Conservation (phyloP, 2,329 filamentous ascomycete genomes). For the Thelonectria blattea region DNA sequence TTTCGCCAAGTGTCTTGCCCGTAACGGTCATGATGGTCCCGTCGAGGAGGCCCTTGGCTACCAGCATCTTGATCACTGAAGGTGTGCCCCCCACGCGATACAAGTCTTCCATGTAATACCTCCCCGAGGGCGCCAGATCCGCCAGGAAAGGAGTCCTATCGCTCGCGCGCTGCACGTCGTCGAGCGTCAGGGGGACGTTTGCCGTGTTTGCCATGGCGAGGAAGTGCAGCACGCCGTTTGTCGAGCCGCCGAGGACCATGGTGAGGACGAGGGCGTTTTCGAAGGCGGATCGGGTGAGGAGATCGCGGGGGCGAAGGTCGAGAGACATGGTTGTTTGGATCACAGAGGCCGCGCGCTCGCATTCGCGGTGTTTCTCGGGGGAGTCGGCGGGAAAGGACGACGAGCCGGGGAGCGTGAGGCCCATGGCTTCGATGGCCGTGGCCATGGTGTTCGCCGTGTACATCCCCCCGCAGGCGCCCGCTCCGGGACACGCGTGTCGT, state of each 20-base stretch:
- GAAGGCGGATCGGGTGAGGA: slow-evolving; percentile 80
- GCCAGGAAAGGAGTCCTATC: slow-evolving; percentile 87
- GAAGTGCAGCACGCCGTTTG: slow-evolving; percentile 87
- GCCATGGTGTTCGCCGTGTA: slow-evolving; percentile 95
- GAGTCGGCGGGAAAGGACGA: slow-evolving; percentile 82
- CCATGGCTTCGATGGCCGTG: slow-evolving; percentile 87
- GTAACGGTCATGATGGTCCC: slow-evolving; percentile 82
- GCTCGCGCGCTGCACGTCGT: slow-evolving; percentile 82
- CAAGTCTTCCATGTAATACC: slow-evolving; percentile 87
- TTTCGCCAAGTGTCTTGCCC: slow-evolving; percentile 81
- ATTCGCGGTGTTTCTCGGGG: slow-evolving; percentile 86
- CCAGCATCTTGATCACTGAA: slow-evolving; percentile 83
- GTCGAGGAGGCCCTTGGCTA: slow-evolving; percentile 77
- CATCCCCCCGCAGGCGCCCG: slow-evolving; percentile 80
- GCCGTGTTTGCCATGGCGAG: slow-evolving; percentile 90
- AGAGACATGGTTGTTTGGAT: slow-evolving; percentile 82
- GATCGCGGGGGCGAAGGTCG: slow-evolving; percentile 80
- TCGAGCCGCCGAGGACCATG: slow-evolving; percentile 90
- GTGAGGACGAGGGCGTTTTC: slow-evolving; percentile 90
- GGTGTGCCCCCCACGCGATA: slow-evolving; percentile 87
- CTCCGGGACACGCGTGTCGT: slow-evolving; percentile 69
- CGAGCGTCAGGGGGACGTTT: slow-evolving; percentile 75
- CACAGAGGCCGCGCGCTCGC: slow-evolving; percentile 77
- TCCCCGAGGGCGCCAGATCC: slow-evolving; percentile 82
- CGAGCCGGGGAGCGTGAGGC: slow-evolving; percentile 82